Evolutionary conservation across 805 yeast genomes (phyloP).

Genomic region (Nakazawaea wickerhamii): DNA sequence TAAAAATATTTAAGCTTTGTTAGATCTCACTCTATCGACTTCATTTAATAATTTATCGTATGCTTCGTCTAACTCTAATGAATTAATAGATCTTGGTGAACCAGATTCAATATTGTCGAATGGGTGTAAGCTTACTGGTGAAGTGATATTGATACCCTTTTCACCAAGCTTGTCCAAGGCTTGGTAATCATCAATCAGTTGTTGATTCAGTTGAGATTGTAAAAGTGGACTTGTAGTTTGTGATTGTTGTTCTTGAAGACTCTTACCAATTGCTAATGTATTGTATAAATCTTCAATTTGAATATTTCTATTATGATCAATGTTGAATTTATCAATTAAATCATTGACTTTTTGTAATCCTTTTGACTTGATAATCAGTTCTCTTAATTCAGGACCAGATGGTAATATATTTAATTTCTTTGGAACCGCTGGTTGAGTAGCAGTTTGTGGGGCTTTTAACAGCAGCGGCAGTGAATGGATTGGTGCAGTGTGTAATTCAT

Average conservation of each 20-base stretch:
- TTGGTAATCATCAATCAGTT: conserved; percentile 5
- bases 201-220: conserved; percentile 16
- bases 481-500: no score
- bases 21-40: conserved; percentile 59
- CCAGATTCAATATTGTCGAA: conserved; percentile 12
- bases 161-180: conserved; percentile 1
- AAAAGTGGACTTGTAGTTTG: background rate
- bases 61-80: conserved; percentile 48
- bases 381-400: conserved; percentile 49
- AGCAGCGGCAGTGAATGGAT: conserved; percentile 1
- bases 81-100: conserved; percentile 22
- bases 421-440: conserved; percentile 10
- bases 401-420: conserved; percentile 36
- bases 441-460: background rate
- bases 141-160: conserved; percentile 7
- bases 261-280: conserved; percentile 3
- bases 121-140: background rate
- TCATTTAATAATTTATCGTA: conserved; percentile 69
- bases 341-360: conserved; percentile 69
- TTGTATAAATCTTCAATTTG: conserved; percentile 15
- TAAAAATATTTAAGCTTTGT: conserved; percentile 19
- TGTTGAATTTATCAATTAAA: conserved; percentile 58
- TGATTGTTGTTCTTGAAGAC: background rate
- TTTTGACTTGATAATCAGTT: conserved; percentile 65
- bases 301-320: conserved; percentile 31